Percentiles rank a stretch among this genome's conserved stretches.
These are phyloP conservation scores for Fonsecaea erecta DNA, from an alignment of 2,329 filamentous ascomycete genomes.

Conservation along the genomic window DNA sequence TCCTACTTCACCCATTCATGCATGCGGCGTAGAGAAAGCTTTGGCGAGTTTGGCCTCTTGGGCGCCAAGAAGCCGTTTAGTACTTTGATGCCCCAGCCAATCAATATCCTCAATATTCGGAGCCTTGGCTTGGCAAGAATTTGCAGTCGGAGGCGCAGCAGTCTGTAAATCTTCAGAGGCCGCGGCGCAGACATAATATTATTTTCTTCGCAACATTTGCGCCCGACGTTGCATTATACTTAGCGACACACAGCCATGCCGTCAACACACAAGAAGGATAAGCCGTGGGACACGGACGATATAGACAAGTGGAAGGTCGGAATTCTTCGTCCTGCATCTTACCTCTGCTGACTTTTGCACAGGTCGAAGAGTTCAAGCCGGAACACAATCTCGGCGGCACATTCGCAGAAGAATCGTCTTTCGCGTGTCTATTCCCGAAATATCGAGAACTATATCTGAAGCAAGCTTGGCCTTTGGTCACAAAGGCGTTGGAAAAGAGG, in stretches of 20 bases:
- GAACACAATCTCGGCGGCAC: constrained; percentile 84
- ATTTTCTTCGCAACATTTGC: not conserved
- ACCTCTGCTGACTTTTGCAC: constrained; percentile 16
- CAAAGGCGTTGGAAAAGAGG: constrained; percentile 79
- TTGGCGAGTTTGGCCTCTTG: too few species aligned
- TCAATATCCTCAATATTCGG: not conserved
- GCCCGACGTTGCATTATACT: not conserved
- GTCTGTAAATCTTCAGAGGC: not conserved
- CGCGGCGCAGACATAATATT: not conserved
- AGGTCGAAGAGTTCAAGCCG: constrained; percentile 81
- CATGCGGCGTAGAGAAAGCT: too few species aligned
- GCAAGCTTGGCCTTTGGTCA: constrained; percentile 91
- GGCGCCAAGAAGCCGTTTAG: not conserved
- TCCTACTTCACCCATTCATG: too few species aligned
- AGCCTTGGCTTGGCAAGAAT: constrained; percentile 4
- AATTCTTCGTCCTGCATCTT: not conserved
- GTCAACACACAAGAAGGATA: constrained; percentile 85
- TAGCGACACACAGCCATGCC: constrained; percentile 63
- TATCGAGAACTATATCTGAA: constrained; percentile 94
- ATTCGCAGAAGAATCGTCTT: constrained; percentile 91
- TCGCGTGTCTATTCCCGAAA: constrained; percentile 83
- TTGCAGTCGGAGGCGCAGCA: not conserved
- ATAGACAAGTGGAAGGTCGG: constrained; percentile 91
- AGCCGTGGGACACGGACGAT: constrained; percentile 95
- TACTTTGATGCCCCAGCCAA: not conserved